These are phyloP conservation scores for Lentinula boryana DNA, from an alignment of 768 basidiomycete species.

Conservation along the genomic window DNA sequence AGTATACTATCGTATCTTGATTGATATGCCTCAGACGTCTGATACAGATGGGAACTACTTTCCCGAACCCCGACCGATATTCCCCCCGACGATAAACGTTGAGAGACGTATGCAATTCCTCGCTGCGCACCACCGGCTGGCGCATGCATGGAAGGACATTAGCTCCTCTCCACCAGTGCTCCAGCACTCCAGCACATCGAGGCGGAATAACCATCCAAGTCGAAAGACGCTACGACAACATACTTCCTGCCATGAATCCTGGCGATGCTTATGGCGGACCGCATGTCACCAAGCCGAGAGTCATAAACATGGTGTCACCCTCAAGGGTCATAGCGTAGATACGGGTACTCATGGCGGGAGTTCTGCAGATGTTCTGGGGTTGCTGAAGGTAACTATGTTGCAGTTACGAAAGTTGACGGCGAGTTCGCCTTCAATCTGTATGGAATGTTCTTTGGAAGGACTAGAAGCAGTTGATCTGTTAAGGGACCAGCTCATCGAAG, in stretches of 20 bases:
- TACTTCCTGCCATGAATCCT: conserved; percentile 40
- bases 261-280: conserved; percentile 47
- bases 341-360: conserved; percentile 4
- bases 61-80: conserved; percentile 23
- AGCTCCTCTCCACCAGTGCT: conserved; percentile 36
- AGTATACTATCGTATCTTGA: conserved; percentile 45
- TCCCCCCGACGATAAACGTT: conserved; percentile 22
- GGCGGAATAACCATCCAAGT: not conserved
- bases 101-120: conserved; percentile 45
- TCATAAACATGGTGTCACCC: conserved; percentile 11
- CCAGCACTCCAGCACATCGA: not conserved
- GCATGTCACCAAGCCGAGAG: conserved; percentile 39
- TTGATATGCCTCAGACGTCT: conserved; percentile 18
- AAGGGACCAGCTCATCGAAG: conserved; percentile 35
- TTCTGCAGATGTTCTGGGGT: conserved; percentile 55
- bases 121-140: conserved; percentile 51
- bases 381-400: conserved; percentile 40
- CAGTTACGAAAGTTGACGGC: conserved; percentile 28
- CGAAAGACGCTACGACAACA: conserved; percentile 30
- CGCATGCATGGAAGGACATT: conserved; percentile 48
- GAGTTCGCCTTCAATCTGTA: conserved; percentile 26
- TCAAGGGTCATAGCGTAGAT: not conserved
- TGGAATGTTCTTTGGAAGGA: conserved; percentile 38
- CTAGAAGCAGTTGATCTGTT: conserved; percentile 33
- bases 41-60: conserved; percentile 12